Evolutionary conservation across 495 filamentous ascomycete genomes (phyloP).

Genomic region (Podospora conica): DNA sequence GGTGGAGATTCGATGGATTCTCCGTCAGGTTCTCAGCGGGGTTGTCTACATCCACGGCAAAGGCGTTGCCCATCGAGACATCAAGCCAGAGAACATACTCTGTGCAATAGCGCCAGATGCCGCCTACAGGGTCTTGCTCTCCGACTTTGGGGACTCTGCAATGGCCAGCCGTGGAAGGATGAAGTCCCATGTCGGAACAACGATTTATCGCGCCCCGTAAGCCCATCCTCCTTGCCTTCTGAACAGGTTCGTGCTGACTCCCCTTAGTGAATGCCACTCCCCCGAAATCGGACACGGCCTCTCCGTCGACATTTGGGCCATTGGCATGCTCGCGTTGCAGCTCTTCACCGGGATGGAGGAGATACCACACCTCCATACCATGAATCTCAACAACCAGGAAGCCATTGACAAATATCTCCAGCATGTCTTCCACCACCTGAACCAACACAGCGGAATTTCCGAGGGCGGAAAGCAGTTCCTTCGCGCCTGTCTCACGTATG

Average conservation of each 20-base stretch:
- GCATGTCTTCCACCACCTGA: conserved; percentile 47
- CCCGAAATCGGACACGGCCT: conserved; percentile 20
- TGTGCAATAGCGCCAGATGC: conserved; percentile 51
- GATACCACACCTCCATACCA: conserved; percentile 4
- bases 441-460: conserved; percentile 69
- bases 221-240: conserved; percentile 18
- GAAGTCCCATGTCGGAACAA: conserved; percentile 58
- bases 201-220: conserved; percentile 66
- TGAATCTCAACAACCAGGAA: conserved; percentile 13
- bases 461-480: conserved; percentile 68
- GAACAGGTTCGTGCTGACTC: background rate
- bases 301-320: conserved; percentile 45
- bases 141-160: conserved; percentile 66
- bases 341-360: conserved; percentile 19
- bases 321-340: conserved; percentile 29
- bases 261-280: conserved; percentile 20
- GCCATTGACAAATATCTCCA: conserved; percentile 12
- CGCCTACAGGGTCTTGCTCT: conserved; percentile 56
- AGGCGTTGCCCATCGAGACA: conserved; percentile 81
- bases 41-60: conserved; percentile 75
- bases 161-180: conserved; percentile 44
- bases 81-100: conserved; percentile 95
- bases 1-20: conserved; percentile 70
- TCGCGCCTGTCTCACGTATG: conserved; percentile 63
- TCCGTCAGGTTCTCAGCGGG: conserved; percentile 73